Conservation (phyloP, 2,329 filamentous ascomycete species). For the Hymenoscyphus occultus region DNA sequence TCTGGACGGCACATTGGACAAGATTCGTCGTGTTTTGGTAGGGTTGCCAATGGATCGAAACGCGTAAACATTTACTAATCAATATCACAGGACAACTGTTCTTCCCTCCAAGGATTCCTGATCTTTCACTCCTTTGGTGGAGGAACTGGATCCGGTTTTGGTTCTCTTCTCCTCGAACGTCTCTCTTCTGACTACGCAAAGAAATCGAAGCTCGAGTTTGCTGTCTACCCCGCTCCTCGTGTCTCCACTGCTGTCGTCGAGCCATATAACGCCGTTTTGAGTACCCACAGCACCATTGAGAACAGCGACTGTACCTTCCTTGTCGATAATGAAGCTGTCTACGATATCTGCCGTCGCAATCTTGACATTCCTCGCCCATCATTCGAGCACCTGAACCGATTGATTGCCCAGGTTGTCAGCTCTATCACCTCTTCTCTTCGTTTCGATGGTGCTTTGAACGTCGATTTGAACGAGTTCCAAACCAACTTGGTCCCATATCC, state of each 20-base stretch:
- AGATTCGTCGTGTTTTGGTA: constrained; percentile 62
- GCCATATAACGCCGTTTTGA: constrained; percentile 63
- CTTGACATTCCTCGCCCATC: constrained; percentile 62
- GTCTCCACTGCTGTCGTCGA: constrained; percentile 66
- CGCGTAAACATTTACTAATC: constrained; percentile 11
- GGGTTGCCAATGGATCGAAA: constrained; percentile 7
- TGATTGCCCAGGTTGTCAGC: constrained; percentile 66
- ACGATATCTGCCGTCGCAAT: constrained; percentile 64
- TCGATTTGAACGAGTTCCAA: constrained; percentile 68
- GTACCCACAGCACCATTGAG: constrained; percentile 59
- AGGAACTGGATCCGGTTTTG: constrained; percentile 65
- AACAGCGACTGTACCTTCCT: constrained; percentile 67
- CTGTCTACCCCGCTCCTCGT: constrained; percentile 62
- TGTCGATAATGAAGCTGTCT: constrained; percentile 67
- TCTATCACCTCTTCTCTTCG: constrained; percentile 63
- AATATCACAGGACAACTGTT: constrained; percentile 55
- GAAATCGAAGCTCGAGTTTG: constrained; percentile 67
- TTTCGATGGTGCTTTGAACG: constrained; percentile 65
- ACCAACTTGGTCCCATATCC: constrained; percentile 67
- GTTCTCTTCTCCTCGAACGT: constrained; percentile 61
- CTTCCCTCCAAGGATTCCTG: constrained; percentile 63
- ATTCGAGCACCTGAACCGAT: constrained; percentile 62
- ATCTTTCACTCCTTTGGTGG: constrained; percentile 69
- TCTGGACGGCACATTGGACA: constrained; percentile 61
- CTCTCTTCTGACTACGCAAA: constrained; percentile 64